Evolutionary conservation across 164 flowering plant species (phyloP).

Genomic region (Pachysandra terminalis): DNA sequence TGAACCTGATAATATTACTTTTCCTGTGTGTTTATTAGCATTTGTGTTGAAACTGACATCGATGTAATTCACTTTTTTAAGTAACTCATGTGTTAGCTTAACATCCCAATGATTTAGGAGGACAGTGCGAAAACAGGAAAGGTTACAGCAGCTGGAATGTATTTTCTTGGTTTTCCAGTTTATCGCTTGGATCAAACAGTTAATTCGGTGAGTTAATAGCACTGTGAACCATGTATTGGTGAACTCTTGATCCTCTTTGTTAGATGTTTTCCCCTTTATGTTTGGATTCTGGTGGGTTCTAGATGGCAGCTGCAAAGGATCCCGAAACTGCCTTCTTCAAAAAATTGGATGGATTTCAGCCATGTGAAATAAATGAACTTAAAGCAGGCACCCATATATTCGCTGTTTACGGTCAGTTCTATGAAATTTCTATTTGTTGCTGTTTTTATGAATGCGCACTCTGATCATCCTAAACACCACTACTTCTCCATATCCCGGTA

Average conservation of each 20-base stretch:
- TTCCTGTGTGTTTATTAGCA: neutral
- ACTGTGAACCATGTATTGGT: neutral
- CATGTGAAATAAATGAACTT: conserved; percentile 88
- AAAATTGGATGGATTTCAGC: conserved; percentile 90
- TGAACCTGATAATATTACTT: too few relatives aligned
- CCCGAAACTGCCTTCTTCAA: conserved; percentile 91
- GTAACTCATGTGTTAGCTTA: neutral
- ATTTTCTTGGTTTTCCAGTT: conserved; percentile 90
- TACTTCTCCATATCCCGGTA: neutral
- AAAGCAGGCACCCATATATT: conserved; percentile 93
- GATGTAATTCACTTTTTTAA: neutral
- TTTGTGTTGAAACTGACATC: neutral
- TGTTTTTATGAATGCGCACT: neutral
- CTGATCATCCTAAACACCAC: conserved; percentile 4
- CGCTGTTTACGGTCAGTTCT: conserved; percentile 88
- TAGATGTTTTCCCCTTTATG: conserved; percentile 1
- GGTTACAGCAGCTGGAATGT: conserved; percentile 94
- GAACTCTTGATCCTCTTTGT: conserved; percentile 1
- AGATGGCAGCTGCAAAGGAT: conserved; percentile 85
- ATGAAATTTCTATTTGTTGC: neutral
- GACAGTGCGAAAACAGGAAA: conserved; percentile 86
- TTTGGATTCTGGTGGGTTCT: conserved; percentile 14
- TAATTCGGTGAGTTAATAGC: conserved; percentile 48
- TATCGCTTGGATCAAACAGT: conserved; percentile 76
- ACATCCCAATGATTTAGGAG: conserved; percentile 48